phyloP scores from a whole-genome alignment of 106 monocot genomes.

The Ottelia alismoides region DNA sequence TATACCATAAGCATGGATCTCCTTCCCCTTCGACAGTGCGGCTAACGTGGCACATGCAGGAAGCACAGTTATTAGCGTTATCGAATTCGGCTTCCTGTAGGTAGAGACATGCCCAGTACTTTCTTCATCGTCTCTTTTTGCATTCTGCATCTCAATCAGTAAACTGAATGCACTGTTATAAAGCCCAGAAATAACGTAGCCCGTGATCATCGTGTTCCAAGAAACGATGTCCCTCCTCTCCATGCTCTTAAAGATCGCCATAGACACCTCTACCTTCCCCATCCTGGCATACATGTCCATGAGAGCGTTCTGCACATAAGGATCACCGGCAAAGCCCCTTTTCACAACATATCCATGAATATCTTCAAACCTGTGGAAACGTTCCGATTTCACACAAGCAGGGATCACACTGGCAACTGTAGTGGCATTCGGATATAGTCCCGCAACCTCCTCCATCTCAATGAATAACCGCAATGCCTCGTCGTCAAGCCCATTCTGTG shows the following conservation, averaged over 20 bases:
- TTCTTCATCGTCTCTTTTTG: background rate
- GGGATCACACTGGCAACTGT: constrained; percentile 78
- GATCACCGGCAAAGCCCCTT: constrained; percentile 46
- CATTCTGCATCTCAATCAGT: constrained; percentile 46
- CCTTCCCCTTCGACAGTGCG: constrained; percentile 61
- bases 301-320: constrained; percentile 82
- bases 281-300: constrained; percentile 89
- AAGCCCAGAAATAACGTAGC: constrained; percentile 25
- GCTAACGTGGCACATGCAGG: constrained; percentile 62
- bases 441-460: constrained; percentile 46
- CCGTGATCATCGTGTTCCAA: constrained; percentile 88
- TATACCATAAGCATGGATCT: constrained; percentile 79
- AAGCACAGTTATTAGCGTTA: constrained; percentile 79
- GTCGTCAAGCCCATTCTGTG: constrained; percentile 45
- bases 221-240: constrained; percentile 56
- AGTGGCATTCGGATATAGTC: constrained; percentile 61
- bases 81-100: constrained; percentile 36
- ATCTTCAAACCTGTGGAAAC: constrained; percentile 49
- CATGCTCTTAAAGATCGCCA: constrained; percentile 48
- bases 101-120: background rate
- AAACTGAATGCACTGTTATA: constrained; percentile 42
- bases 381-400: constrained; percentile 47
- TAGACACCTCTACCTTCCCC: constrained; percentile 43
- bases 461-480: constrained; percentile 59
- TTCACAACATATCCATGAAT: constrained; percentile 82